Conservation (phyloP, 495 filamentous ascomycete species). For the Aspergillus coremiiformis region DNA sequence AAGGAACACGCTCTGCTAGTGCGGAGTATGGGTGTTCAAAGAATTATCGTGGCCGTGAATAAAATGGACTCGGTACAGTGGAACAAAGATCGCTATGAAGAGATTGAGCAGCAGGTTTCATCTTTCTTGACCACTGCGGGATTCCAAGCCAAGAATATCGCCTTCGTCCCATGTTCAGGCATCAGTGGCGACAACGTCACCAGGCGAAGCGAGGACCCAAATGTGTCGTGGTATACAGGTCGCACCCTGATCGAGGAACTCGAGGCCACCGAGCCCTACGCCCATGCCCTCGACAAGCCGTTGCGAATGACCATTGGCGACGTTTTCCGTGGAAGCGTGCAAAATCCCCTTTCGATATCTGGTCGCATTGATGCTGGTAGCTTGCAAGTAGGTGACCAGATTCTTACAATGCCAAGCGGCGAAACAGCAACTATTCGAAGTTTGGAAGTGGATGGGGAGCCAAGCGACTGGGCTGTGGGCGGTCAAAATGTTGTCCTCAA, state of each 20-base stretch:
- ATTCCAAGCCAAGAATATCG: slow-evolving; percentile 70
- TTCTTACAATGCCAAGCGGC: slow-evolving; percentile 70
- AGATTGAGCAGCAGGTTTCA: slow-evolving; percentile 75
- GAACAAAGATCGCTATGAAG: slow-evolving; percentile 71
- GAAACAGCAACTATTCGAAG: slow-evolving; percentile 73
- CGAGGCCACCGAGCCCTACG: slow-evolving; percentile 66
- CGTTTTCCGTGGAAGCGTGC: slow-evolving; percentile 68
- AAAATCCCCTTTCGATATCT: slow-evolving; percentile 68
- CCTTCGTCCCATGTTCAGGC: slow-evolving; percentile 84
- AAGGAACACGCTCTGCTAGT: slow-evolving; percentile 87
- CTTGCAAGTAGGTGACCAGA: slow-evolving; percentile 72
- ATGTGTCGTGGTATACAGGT: slow-evolving; percentile 70
- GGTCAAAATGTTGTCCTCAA: slow-evolving; percentile 83
- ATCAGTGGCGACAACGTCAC: slow-evolving; percentile 82
- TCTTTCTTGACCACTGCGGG: slow-evolving; percentile 76
- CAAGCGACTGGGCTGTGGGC: slow-evolving; percentile 86
- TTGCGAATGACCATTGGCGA: slow-evolving; percentile 79
- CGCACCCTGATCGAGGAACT: slow-evolving; percentile 73
- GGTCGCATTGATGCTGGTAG: slow-evolving; percentile 82
- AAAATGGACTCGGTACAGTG: slow-evolving; percentile 84
- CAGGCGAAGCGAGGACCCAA: slow-evolving; percentile 46
- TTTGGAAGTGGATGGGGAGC: slow-evolving; percentile 64
- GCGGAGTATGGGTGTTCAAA: slow-evolving; percentile 84
- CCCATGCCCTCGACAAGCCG: slow-evolving; percentile 67
- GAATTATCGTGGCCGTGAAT: slow-evolving; percentile 84